A percentile compares a stretch with the other conserved stretches of the same genome.
Evolutionary conservation across 2,329 filamentous ascomycete genomes (phyloP).

Genomic region (Penicillium sclerotigenum): DNA sequence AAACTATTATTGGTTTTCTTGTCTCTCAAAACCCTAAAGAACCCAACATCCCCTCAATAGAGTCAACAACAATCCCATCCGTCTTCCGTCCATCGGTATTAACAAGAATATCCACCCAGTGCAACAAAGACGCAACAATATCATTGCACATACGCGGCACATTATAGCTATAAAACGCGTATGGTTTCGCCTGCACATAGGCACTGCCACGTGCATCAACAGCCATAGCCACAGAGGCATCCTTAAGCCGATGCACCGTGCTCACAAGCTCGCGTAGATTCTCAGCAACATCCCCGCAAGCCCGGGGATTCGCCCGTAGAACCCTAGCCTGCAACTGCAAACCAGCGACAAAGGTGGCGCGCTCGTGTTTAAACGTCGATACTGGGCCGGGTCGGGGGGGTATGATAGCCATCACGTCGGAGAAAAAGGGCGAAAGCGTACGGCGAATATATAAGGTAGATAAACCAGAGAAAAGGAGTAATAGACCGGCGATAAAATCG

Average conservation of each 20-base stretch:
- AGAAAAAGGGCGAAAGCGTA: background rate
- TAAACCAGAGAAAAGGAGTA: background rate
- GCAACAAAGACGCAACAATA: slow-evolving; percentile 1
- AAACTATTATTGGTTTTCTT: too few relatives aligned
- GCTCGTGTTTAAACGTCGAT: background rate
- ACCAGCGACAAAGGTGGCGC: background rate
- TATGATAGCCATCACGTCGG: background rate
- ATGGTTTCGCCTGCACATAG: background rate
- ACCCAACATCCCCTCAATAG: background rate
- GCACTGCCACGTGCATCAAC: background rate
- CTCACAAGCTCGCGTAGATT: slow-evolving; percentile 9
- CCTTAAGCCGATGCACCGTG: background rate
- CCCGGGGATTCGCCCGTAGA: background rate
- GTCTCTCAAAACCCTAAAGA: background rate
- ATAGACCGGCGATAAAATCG: background rate
- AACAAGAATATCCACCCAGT: slow-evolving; percentile 7
- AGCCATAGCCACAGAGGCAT: background rate
- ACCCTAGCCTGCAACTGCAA: background rate
- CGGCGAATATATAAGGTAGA: background rate
- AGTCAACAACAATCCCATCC: background rate
- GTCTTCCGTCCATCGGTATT: slow-evolving; percentile 1
- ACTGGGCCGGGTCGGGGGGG: background rate
- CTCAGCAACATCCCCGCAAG: slow-evolving; percentile 11
- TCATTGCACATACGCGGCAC: background rate
- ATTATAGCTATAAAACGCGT: background rate